Base-by-base conservation (phyloP, 2,329 filamentous ascomycete genomes). In the Trichoderma oligosporum region DNA sequence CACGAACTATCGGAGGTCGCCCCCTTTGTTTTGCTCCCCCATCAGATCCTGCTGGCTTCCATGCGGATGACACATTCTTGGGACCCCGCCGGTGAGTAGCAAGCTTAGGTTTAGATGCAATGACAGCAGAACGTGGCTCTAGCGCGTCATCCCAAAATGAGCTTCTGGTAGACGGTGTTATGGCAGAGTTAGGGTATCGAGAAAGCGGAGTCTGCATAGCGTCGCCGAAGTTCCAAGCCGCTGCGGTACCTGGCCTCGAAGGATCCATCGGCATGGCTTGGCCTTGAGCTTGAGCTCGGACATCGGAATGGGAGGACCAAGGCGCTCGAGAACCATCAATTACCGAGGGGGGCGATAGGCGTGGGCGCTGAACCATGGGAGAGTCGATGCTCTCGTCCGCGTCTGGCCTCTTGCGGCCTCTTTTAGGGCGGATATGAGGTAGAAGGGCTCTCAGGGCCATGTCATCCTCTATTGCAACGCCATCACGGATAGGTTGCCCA, bases 31-130 rank as follows among this genome's bases (percentile, higher is more conserved):
- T 95, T 2, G 87, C 86, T 3, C 79, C 82, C n/a, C 29, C 29
- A 11, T 84, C 78, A 36, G 79, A 77, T 14, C 82, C 82, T 58
- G 81, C 83, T 61, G 84, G 84, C 56, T 87, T 84, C 92, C 92
- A 97, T 1, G 92, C 92, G 8, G 91, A 96, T 1, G 91, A 96
- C 0, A 96, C 90, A 6, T 89, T 91, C 66, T 84, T 84, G 0
- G 91, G 88, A 0, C 91, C 91, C 68, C 95, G 88, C 4, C 89
- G 82, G 56, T 70, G 71, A 9, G 62, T 57, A 3, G 66, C 52
- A 16, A 77, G 71, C 58, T 81, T 78, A 2, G 74, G 71, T 61
- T 79, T 85, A 52, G 81, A 83, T 1, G 87, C 84, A 4, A 86
- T 88, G n/a, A 89, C 77, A 3, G 89, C 88, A 1, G 90, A 91